phyloP scores from a whole-genome alignment of 1,284 basidiomycete species.

The Ceratobasidium sp. region DNA sequence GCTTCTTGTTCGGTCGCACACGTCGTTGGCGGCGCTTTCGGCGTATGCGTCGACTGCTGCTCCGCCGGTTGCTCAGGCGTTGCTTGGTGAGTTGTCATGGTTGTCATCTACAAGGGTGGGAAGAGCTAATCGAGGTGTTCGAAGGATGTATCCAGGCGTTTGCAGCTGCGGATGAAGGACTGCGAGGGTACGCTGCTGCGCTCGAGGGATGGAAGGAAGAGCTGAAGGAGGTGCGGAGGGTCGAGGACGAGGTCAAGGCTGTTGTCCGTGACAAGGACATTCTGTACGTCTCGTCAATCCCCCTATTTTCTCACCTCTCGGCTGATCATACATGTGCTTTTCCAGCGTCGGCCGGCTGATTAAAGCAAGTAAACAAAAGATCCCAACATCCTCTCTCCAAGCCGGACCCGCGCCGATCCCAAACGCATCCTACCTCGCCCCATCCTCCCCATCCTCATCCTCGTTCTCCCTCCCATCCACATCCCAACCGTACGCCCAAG shows the following conservation, averaged over 20 bases:
- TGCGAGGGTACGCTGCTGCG: constrained; percentile 70
- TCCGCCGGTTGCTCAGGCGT: constrained; percentile 68
- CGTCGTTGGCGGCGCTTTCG: constrained; percentile 75
- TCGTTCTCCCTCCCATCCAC: constrained; percentile 57
- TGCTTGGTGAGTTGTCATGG: constrained; percentile 66
- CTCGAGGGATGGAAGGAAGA: constrained; percentile 76
- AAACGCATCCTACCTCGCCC: constrained; percentile 62
- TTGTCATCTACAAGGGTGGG: background rate
- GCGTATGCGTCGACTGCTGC: constrained; percentile 79
- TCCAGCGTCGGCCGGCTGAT: constrained; percentile 79
- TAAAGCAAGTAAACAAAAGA: constrained; percentile 72
- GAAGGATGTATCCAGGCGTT: constrained; percentile 60
- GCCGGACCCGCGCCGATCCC: constrained; percentile 54
- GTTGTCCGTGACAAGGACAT: constrained; percentile 82
- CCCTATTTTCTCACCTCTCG: background rate
- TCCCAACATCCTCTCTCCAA: constrained; percentile 47
- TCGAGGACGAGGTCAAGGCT: constrained; percentile 77
- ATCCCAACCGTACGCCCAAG: constrained; percentile 6
- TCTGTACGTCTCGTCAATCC: constrained; percentile 70
- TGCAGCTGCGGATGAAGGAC: constrained; percentile 74
- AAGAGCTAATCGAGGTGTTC: background rate
- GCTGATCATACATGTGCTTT: too few species aligned
- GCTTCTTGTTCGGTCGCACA: constrained; percentile 71
- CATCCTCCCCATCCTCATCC: constrained; percentile 59
- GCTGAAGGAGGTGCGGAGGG: constrained; percentile 66